Evolutionary conservation across 2,329 filamentous ascomycete genomes (phyloP), one percentile per base, ranked within the genome.

Genomic region (Metarhizium album): DNA sequence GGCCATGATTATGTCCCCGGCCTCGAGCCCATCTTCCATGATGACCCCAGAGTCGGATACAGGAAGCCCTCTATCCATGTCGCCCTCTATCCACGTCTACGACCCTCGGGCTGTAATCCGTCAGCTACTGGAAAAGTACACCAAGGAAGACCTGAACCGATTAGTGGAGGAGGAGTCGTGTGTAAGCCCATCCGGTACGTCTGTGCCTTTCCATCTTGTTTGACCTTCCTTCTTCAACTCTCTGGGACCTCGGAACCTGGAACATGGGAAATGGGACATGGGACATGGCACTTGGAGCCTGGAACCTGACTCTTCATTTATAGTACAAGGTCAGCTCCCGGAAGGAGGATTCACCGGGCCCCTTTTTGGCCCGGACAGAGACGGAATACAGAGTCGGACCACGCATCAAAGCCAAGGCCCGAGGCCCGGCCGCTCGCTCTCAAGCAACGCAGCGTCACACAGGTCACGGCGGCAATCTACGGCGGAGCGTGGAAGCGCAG

Each of bases 31-130:
- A 24, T 42, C 47, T 38, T 51, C 49, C 37, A 53, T 53, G 31
- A 55, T 54, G 53, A 54, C 55, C 7, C 52, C 52, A 46, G 55
- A 57, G 45, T 57, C 55, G 38, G 55, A 55, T 13, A 20, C 50
- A 20, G 52, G 52, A 27, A 55, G 53, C 37, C 46, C 51, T 31
- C 29, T 24, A n/a, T 35, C 51, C 18, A 29, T 45, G 3, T 52
- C 55, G 46, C 49, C 55, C 22, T 45, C 31, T 18, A 4, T 50
- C 2, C 48, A 52, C 8, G 50, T 33, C 3, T 46, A 50, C 3
- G 47, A 55, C 35, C 22, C 37, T 47, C 53, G 55, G 22, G 18
- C 38, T 1, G 31, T 54, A 33, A 49, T 53, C 13, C 55, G 55
- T 6, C 52, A 48, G 5, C 43, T 57, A 18, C 45, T 57, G 9